Evolutionary conservation across 306 rosid species (phyloP), one percentile per base, ranked within the genome.

Genomic region (Corylus americana): DNA sequence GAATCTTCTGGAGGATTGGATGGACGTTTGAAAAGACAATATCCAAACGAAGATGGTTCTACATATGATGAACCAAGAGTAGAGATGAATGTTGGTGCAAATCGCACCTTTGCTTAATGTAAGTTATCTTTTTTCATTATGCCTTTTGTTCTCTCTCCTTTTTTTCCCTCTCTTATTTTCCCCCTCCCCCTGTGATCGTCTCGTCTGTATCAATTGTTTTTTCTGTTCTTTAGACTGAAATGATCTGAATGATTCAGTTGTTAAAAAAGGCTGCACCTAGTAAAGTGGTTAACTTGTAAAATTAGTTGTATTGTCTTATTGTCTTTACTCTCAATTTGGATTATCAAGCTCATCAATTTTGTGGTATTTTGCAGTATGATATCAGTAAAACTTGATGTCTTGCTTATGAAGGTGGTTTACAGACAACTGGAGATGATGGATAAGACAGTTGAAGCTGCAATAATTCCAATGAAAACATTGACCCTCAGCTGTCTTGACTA

Each of bases 51-150:
- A 78, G 87, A 68, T 51, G 73, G 74, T 74, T 77, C 79, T 44
- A 55, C 81, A 51, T 66, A 64, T 35, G 89, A 84, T 1, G 79
- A 87, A 14, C 73, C 79, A 58, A 83, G 82, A 80, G 82, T 42
- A 74, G 70, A 86, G 82, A 74, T 66, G 3, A 80, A 80, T 74
- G 86, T 87, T 61, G 90, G 85, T 74, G 81, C 85, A 71, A 91
- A 90, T 73, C 79, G 64, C 74, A 77, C 77, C 71, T 69, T 79
- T 44, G 73, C 90, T 68, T 91, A 78, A 87, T 82, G 98, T 91
- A 88, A 94, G 97, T 92, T 82, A 70, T 45, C 74, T 80, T 73
- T 16, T 61, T 85, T 55, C 31, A 63, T 50, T 83, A 3, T 69
- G 14, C 66, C 9, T 71, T 57, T 10, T 51, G 57, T 12, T 80